Evolutionary conservation across 1,284 basidiomycete species (phyloP).

Genomic region (Ganoderma meredithae): DNA sequence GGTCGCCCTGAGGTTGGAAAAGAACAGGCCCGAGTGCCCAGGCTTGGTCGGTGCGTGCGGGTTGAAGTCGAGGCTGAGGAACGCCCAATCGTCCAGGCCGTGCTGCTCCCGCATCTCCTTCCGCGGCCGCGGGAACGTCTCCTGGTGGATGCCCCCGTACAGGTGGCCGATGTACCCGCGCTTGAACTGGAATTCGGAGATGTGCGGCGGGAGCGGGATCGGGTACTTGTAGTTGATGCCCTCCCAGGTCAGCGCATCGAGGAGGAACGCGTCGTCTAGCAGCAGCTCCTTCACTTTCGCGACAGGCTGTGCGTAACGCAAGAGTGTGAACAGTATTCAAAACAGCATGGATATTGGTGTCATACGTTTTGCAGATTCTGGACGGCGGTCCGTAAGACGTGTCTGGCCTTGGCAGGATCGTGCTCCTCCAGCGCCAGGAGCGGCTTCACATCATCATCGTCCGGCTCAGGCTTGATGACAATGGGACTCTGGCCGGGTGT

Average conservation of each 20-base stretch:
- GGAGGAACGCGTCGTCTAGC: constrained; percentile 19
- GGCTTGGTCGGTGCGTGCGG: constrained; percentile 18
- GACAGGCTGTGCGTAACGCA: constrained; percentile 12
- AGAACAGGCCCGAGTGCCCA: constrained; percentile 12
- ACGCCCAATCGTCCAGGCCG: constrained; percentile 13
- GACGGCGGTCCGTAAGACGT: no score
- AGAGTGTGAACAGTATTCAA: background rate
- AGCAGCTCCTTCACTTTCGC: constrained; percentile 22
- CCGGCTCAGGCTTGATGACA: no score
- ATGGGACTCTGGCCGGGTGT: no score
- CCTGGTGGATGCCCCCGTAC: constrained; percentile 44
- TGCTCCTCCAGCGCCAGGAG: no score
- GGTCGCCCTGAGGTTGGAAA: background rate
- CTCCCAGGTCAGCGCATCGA: constrained; percentile 17
- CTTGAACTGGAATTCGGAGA: constrained; percentile 27
- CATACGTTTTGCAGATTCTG: no score
- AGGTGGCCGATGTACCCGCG: constrained; percentile 41
- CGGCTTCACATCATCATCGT: no score
- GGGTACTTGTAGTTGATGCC: constrained; percentile 17
- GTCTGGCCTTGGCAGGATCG: no score
- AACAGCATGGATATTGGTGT: no score
- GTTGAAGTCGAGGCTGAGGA: constrained; percentile 14
- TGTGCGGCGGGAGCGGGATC: constrained; percentile 15
- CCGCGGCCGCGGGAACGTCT: constrained; percentile 35
- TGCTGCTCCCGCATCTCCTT: constrained; percentile 10